Percentiles rank a stretch among this genome's conserved stretches.
Evolutionary conservation across 148 eudicot species (phyloP).

Genomic region (Chenopodium formosanum): DNA sequence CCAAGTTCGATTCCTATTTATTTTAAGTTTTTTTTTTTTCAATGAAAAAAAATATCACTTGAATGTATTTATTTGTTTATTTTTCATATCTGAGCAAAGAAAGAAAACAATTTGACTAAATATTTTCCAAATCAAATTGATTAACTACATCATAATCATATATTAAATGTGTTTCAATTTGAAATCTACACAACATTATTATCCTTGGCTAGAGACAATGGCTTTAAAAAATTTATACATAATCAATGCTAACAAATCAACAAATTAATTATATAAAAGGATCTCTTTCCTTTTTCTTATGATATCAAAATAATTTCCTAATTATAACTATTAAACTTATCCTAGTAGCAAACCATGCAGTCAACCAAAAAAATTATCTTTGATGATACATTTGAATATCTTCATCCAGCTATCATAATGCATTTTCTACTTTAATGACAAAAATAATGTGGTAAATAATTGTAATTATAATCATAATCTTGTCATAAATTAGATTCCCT

Average conservation of each 20-base stretch:
- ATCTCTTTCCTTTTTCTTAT: neutral
- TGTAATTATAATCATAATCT: neutral
- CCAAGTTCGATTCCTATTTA: too few relatives aligned
- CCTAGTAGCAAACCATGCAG: neutral
- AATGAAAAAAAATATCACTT: too few relatives aligned
- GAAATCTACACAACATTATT: neutral
- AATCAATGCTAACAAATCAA: neutral
- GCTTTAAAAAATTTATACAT: neutral
- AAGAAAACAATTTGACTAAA: neutral
- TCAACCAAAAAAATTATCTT: neutral
- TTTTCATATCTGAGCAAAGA: neutral
- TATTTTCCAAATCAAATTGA: neutral
- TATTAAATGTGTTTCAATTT: neutral
- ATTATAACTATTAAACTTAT: neutral
- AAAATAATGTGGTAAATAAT: neutral
- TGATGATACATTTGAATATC: constrained; percentile 1
- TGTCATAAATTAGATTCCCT: constrained; percentile 2
- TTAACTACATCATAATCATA: neutral
- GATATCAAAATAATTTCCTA: neutral
- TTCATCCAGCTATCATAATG: neutral
- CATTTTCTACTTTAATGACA: constrained; percentile 2
- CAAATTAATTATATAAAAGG: neutral
- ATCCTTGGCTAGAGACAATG: neutral
- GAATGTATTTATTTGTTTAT: too few relatives aligned
- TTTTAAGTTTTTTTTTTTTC: too few relatives aligned